phyloP scores from a whole-genome alignment of 768 basidiomycete genomes.

The Kwoniella europaea region DNA sequence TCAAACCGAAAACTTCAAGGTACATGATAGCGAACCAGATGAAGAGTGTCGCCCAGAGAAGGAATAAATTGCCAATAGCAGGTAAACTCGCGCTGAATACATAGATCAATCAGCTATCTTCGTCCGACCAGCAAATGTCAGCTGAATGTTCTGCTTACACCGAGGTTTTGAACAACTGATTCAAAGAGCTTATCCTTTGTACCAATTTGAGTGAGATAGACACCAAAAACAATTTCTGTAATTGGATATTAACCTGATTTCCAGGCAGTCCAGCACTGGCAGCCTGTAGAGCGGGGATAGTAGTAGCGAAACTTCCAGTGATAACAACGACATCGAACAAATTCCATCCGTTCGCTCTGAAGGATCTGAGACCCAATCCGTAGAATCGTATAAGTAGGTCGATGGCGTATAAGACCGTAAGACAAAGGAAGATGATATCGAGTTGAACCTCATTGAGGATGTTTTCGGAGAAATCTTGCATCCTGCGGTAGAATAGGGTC shows the following conservation, averaged over 20 bases:
- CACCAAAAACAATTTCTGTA: constrained; percentile 76
- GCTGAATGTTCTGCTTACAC: constrained; percentile 65
- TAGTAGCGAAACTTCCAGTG: constrained; percentile 80
- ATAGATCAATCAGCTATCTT: constrained; percentile 7
- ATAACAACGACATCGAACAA: constrained; percentile 83
- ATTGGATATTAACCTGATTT: constrained; percentile 40
- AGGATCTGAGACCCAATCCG: constrained; percentile 83
- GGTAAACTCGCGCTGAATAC: constrained; percentile 77
- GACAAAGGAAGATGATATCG: constrained; percentile 74
- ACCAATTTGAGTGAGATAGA: constrained; percentile 93
- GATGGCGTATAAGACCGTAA: constrained; percentile 73
- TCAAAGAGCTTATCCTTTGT: constrained; percentile 81
- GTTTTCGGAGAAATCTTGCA: constrained; percentile 71
- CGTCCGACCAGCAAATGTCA: constrained; percentile 8
- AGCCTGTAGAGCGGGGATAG: constrained; percentile 67
- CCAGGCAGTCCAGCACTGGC: constrained; percentile 32
- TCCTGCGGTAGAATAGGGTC: constrained; percentile 63
- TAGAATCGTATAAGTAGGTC: constrained; percentile 78
- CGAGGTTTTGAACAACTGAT: constrained; percentile 95
- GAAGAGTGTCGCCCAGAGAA: constrained; percentile 87
- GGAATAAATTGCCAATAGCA: constrained; percentile 79
- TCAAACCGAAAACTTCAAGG: constrained; percentile 88
- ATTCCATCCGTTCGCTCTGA: constrained; percentile 92
- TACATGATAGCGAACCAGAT: constrained; percentile 86
- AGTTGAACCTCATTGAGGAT: constrained; percentile 60